Conservation (phyloP, 495 filamentous ascomycete genomes). For the Penicillium herquei region DNA sequence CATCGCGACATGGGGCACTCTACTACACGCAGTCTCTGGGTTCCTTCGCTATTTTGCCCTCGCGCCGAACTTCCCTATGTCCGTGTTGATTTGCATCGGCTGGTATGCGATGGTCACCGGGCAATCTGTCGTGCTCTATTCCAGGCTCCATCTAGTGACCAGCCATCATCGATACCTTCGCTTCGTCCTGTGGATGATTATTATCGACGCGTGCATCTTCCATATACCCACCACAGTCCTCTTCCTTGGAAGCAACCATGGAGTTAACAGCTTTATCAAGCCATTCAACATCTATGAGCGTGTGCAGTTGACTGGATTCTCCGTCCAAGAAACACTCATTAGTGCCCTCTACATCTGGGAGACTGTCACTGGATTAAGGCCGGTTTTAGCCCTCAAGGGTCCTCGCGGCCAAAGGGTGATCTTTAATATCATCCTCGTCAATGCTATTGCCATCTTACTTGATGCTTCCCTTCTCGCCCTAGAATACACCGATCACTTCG, state of each 20-base stretch:
- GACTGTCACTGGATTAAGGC: constrained; percentile 32
- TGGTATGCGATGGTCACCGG: constrained; percentile 38
- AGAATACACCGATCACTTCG: constrained; percentile 36
- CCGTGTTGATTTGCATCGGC: constrained; percentile 25
- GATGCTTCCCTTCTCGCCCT: constrained; percentile 32
- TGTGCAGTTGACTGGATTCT: constrained; percentile 39
- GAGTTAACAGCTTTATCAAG: constrained; percentile 12
- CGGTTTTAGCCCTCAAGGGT: constrained; percentile 26
- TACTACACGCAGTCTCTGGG: constrained; percentile 22
- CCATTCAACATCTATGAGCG: constrained; percentile 43
- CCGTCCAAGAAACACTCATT: constrained; percentile 47
- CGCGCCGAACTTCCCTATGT: constrained; percentile 22
- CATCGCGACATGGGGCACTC: constrained; percentile 25
- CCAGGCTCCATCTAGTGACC: constrained; percentile 39
- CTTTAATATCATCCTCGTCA: constrained; percentile 44
- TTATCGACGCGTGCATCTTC: constrained; percentile 26
- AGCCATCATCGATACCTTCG: constrained; percentile 15
- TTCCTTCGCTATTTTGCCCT: constrained; percentile 34
- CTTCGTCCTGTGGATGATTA: constrained; percentile 33
- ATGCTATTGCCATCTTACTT: constrained; percentile 36
- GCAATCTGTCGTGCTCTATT: constrained; percentile 39
- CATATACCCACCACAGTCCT: constrained; percentile 32
- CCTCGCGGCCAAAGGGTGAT: constrained; percentile 32
- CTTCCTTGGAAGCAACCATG: constrained; percentile 27
- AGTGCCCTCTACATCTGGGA: constrained; percentile 49